phyloP scores from a whole-genome alignment of 176 grass and related monocot species.

The Musa itinerans region DNA sequence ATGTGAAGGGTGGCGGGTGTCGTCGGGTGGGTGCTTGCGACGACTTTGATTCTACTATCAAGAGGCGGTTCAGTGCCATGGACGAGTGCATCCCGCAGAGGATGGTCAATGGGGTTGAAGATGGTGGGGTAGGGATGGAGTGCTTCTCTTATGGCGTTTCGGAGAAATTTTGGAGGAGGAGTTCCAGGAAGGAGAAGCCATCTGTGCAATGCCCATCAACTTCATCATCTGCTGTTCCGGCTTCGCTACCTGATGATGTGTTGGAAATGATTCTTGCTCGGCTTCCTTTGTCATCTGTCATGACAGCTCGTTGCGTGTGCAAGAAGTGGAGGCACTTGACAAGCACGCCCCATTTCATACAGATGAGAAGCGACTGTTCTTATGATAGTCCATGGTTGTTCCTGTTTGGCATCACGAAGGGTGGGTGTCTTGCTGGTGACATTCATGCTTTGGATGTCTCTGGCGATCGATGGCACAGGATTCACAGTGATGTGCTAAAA shows the following conservation, averaged over 20 bases:
- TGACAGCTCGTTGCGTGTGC: constrained; percentile 71
- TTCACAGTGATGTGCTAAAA: constrained; percentile 29
- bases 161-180: constrained; percentile 19
- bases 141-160: constrained; percentile 28
- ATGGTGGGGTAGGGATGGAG: constrained; percentile 12
- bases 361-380: constrained; percentile 28
- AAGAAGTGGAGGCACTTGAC: constrained; percentile 71
- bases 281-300: constrained; percentile 59
- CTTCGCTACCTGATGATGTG: constrained; percentile 64
- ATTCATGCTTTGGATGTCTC: constrained; percentile 72
- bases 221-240: constrained; percentile 4
- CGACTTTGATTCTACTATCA: constrained; percentile 37
- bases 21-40: constrained; percentile 60
- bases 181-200: constrained; percentile 13
- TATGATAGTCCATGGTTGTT: constrained; percentile 57
- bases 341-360: constrained; percentile 43
- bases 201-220: not conserved
- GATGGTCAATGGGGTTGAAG: not conserved
- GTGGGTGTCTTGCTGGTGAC: constrained; percentile 38
- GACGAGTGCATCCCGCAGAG: constrained; percentile 22
- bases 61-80: constrained; percentile 12
- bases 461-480: constrained; percentile 41
- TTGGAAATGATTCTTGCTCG: constrained; percentile 66
- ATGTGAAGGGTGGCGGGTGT: constrained; percentile 49
- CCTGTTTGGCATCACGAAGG: constrained; percentile 51